phyloP scores from a whole-genome alignment of 2,329 filamentous ascomycete genomes.

The Tolypocladium inflatum region DNA sequence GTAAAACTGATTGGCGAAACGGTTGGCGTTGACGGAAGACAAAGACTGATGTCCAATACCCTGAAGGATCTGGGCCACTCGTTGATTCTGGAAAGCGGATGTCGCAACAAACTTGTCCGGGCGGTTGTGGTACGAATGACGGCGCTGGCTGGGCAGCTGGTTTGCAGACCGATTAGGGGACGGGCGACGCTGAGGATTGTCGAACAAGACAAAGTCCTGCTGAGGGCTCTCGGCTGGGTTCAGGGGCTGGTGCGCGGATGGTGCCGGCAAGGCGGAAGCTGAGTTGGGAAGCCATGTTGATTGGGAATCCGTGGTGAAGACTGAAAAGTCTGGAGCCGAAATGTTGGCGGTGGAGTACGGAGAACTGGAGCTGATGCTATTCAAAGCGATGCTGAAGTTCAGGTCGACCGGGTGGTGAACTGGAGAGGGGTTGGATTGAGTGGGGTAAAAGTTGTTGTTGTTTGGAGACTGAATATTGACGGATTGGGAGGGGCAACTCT shows the following conservation, averaged over 20 bases:
- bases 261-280: slow-evolving; percentile 53
- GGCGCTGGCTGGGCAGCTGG: slow-evolving; percentile 31
- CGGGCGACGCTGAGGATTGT: slow-evolving; percentile 33
- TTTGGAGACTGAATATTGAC: slow-evolving; percentile 46
- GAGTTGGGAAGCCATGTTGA: slow-evolving; percentile 74
- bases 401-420: slow-evolving; percentile 54
- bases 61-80: slow-evolving; percentile 50
- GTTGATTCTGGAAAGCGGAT: slow-evolving; percentile 42
- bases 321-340: slow-evolving; percentile 56
- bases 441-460: slow-evolving; percentile 32
- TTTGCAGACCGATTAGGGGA: slow-evolving; percentile 27
- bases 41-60: slow-evolving; percentile 44
- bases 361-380: slow-evolving; percentile 48
- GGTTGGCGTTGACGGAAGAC: slow-evolving; percentile 45
- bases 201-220: slow-evolving; percentile 75
- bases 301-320: slow-evolving; percentile 77
- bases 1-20: slow-evolving; percentile 55
- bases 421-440: slow-evolving; percentile 32
- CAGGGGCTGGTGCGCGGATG: slow-evolving; percentile 47
- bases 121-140: slow-evolving; percentile 37
- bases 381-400: slow-evolving; percentile 56
- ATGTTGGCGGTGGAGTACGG: slow-evolving; percentile 45
- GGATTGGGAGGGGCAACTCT: slow-evolving; percentile 25
- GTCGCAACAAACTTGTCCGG: slow-evolving; percentile 27
- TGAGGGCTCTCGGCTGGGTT: slow-evolving; percentile 40